Conservation (phyloP, 2,329 filamentous ascomycete genomes). For the Aspergillus ochraceus region DNA sequence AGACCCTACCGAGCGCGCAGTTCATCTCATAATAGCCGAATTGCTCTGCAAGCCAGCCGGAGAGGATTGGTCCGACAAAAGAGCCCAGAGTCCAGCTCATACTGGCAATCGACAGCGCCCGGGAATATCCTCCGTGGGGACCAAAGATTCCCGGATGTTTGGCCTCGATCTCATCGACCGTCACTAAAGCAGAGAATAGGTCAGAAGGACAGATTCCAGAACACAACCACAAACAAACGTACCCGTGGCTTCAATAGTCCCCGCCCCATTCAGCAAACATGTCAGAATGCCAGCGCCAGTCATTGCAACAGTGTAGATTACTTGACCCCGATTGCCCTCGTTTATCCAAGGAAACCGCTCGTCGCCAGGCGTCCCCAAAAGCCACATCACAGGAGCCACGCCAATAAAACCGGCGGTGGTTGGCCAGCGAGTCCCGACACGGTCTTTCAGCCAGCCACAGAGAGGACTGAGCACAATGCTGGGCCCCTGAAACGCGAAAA, state of each 20-base stretch:
- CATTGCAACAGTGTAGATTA: conserved; percentile 24
- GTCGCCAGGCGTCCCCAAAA: conserved; percentile 30
- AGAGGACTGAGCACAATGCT: conserved; percentile 58
- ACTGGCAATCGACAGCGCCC: conserved; percentile 24
- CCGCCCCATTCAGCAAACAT: conserved; percentile 28
- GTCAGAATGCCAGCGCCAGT: conserved; percentile 23
- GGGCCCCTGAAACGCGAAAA: conserved; percentile 60
- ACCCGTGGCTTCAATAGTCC: conserved; percentile 31
- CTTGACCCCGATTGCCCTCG: conserved; percentile 14
- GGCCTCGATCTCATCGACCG: conserved; percentile 22
- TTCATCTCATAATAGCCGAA: conserved; percentile 26
- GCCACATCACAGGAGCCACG: conserved; percentile 26
- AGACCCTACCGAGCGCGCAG: conserved; percentile 17
- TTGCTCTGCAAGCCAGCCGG: conserved; percentile 20
- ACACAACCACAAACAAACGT: conserved; percentile 7
- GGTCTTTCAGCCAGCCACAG: conserved; percentile 49
- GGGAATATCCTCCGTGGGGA: conserved; percentile 26
- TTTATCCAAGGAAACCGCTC: conserved; percentile 27
- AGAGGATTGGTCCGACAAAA: conserved; percentile 23
- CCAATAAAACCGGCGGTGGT: conserved; percentile 25
- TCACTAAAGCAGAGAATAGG: conserved; percentile 9
- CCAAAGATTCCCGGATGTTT: conserved; percentile 26
- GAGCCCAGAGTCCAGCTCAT: conserved; percentile 26
- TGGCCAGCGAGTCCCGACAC: conserved; percentile 24
- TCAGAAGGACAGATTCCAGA: neutral